These are phyloP conservation scores for Quercus lobata DNA, from an alignment of 331 rosid species.

Conservation along the genomic window DNA sequence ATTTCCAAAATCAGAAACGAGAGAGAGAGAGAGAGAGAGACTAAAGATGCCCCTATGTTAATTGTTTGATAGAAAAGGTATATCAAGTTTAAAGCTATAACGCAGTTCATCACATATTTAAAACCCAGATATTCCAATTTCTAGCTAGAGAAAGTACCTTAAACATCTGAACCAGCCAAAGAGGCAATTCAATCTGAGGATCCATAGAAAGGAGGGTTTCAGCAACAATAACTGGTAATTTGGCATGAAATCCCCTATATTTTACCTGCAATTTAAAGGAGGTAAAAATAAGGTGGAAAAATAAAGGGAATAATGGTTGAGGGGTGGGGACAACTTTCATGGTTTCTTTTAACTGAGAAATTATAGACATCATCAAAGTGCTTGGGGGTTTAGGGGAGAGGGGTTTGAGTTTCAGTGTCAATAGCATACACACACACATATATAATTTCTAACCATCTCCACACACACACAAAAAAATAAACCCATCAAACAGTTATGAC, in stretches of 20 bases:
- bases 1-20: neutral
- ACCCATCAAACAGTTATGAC: neutral
- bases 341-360: neutral
- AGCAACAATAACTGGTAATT: conserved; percentile 77
- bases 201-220: conserved; percentile 83
- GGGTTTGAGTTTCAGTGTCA: too few species aligned
- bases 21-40: neutral
- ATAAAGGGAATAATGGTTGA: neutral
- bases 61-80: neutral
- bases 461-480: too few species aligned
- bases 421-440: too few species aligned
- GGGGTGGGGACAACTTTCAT: neutral
- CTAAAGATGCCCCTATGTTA: neutral
- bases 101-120: neutral
- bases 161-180: conserved; percentile 86
- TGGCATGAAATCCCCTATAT: conserved; percentile 65
- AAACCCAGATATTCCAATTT: neutral
- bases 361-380: neutral
- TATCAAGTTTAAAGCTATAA: neutral
- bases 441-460: too few species aligned
- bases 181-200: conserved; percentile 85
- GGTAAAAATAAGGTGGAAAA: neutral
- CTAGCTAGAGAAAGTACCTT: conserved; percentile 56
- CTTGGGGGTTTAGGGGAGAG: too few species aligned
- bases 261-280: conserved; percentile 54